Base-by-base conservation (phyloP, 2,329 filamentous ascomycete species). In the Hirsutella minnesotensis region DNA sequence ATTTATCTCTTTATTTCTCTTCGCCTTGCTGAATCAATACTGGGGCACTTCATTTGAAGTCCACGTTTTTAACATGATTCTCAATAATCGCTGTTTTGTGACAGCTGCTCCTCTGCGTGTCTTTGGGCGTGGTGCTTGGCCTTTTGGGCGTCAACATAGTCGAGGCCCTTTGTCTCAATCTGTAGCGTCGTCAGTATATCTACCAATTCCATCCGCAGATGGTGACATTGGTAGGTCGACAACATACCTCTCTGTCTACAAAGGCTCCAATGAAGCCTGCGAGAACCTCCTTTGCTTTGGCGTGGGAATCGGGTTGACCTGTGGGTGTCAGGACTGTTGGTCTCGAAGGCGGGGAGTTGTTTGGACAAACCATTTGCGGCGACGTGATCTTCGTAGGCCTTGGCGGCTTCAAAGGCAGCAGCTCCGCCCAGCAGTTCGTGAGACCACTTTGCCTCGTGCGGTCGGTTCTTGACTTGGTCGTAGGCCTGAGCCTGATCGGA, bases 401-500 rank as follows among this genome's bases (percentile, higher is more conserved):
- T 59, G 36, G 57, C 57, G 1, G 57, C 57, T 24, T 57, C 57
- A 15, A 24, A 59, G 1, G 57, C 57, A 5, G 57, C 57, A 0
- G 57, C 57, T 10, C 57, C 56, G 1, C 57, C 57, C 3, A 59
- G 44, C 3, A 59, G 48, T 13, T 59, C 57, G 37, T 59, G 57
- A 8, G 53, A 49, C 44, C 57, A 55, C 12, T 56, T 46, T 7
- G 57, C 54, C 44, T 61, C 56, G 45, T 62, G 60, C 9, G 45
- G 43, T 16, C 52, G 49, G 3, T 48, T 29, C 4, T 46, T 51
- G 1, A 60, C 42, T 39, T 54, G 19, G 36, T 61, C 49, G 41
- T 59, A 53, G 18, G 53, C 41, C 36, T 51, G 49, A 42, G 55
- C 46, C 35, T 44, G 49, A 33, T 48, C 12, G 13, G 51, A 54